Evolutionary conservation across 1,284 basidiomycete species (phyloP).

Genomic region (Cutaneotrichosporon cutaneum): DNA sequence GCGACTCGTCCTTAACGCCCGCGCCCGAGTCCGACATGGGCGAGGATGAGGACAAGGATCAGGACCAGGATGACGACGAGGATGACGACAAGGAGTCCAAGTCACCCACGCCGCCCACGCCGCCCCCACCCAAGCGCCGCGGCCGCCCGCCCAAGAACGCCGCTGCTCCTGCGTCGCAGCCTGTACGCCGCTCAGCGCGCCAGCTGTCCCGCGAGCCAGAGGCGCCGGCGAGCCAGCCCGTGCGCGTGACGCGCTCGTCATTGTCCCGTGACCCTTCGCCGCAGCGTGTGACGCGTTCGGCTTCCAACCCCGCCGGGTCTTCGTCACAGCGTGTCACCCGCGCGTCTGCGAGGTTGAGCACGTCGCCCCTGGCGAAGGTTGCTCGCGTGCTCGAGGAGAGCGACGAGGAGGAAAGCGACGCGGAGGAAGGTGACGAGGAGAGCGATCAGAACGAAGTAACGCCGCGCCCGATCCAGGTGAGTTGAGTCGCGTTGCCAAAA

Average conservation of each 20-base stretch:
- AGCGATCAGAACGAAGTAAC: neutral
- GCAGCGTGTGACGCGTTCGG: neutral
- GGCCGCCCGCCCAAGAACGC: slow-evolving; percentile 9
- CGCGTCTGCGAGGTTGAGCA: neutral
- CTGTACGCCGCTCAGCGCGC: neutral
- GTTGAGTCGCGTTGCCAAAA: no score
- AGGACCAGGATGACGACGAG: neutral
- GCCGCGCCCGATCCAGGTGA: neutral
- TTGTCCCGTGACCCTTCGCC: slow-evolving; percentile 5
- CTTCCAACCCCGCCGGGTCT: neutral
- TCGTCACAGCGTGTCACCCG: neutral
- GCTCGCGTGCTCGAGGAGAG: slow-evolving; percentile 10
- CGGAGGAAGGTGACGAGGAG: neutral
- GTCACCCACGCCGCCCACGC: neutral
- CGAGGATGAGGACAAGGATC: neutral
- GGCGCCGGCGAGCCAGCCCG: neutral
- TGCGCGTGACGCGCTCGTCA: slow-evolving; percentile 11
- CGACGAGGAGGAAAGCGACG: slow-evolving; percentile 10
- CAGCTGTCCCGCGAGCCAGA: slow-evolving; percentile 7
- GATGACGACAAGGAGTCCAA: neutral
- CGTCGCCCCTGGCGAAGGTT: neutral
- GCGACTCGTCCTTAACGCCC: neutral
- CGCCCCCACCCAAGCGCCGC: slow-evolving; percentile 2
- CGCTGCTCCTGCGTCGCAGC: neutral
- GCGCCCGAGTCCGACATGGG: neutral